Evolutionary conservation across 352 stramenopile genomes (phyloP), one percentile per base, ranked within the genome.

Genomic region (Thalassiosira allenii): DNA sequence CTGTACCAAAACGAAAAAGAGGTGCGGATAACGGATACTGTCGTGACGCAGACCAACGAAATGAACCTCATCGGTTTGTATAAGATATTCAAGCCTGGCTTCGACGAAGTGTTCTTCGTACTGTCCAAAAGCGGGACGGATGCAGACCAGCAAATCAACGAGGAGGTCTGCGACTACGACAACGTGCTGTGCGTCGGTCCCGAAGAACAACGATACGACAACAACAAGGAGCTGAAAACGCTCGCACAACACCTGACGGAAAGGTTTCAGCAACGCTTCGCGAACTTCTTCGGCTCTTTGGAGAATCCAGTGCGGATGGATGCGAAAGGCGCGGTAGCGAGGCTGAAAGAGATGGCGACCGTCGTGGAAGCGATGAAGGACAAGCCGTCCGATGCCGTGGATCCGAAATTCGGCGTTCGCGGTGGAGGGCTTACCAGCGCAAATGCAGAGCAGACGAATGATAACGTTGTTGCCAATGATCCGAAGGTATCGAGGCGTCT

Each of bases 91-190:
- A 73, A 73, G 41, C 64, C 64, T 47, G 30, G 47, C 4, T 73
- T 73, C 29, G 64, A 73, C 41, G 64, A 73, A 22, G 64, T 73
- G 0, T 62, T 73, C 17, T 73, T 73, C 33, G 49, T 73, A 25
- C 23, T 73, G 30, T 63, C 44, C 0, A 51, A 23, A 32, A 61
- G 44, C 8, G 29, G 20, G 12, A 37, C 23, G 20, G 64, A 61
- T 17, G 49, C 44, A n/a, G 59, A 53, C 17, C 34, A 30, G 22
- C 17, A 20, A 12, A 33, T 54, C 37, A 20, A 68, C n/a, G 59
- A 41, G 11, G 30, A 47, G 29, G 49, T 73, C 32, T 73, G 64
- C 37, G 44, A 52, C 4, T 73, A 73, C 43, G 52, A 47, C 47
- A 73, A 73, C 29, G 25, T 73, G 0, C 47, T 73, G 27, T 73